Base-by-base conservation (phyloP, 371 early-diverging fungal genomes). In the Syncephalastrum sp. region DNA sequence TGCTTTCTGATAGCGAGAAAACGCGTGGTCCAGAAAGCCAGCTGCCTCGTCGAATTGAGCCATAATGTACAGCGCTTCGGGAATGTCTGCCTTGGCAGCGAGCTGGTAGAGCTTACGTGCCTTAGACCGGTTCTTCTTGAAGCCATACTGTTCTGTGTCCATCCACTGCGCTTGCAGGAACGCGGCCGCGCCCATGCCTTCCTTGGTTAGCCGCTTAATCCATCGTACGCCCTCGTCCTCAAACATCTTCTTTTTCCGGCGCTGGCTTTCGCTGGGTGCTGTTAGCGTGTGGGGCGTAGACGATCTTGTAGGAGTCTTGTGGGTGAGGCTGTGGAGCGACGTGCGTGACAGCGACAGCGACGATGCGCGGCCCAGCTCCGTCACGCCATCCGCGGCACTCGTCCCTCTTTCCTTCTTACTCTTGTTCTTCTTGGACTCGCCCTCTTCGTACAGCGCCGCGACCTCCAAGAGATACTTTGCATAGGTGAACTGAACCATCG, bases 401-500 rank as follows among this genome's bases (percentile, higher is more conserved):
- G 7, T 5, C 38, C 12, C 38, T 33, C 38, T 33, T 6, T 33
- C 38, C 38, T 33, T 50, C 17, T 21, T 33, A 10, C 8, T 33
- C 10, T 6, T 33, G 2, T 33, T 33, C 15, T 47, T 17, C 33
- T 17, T n/a, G 44, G 8, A 17, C 16, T 46, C 42, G 15, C 21
- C 42, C 10, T 33, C 51, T 13, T 57, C 65, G 29, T 62, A 69
- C 1, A 59, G 23, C 13, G 48, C 48, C 12, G 69, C 62, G 56
- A 82, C 77, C 54, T 85, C 83, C 8, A 90, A 70, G 24, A 90
- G 63, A 53, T 87, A 89, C 50, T 86, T 84, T 21, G 91, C 94
- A 76, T 91, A 93, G 42, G 82, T 87, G 17, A 93, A 73, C 70
- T 91, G 93, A 17, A 87, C 82, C 7, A 68, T 77, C 1, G 91